phyloP scores from a whole-genome alignment of 2,329 filamentous ascomycete species.

The Cladosporium sp. region DNA sequence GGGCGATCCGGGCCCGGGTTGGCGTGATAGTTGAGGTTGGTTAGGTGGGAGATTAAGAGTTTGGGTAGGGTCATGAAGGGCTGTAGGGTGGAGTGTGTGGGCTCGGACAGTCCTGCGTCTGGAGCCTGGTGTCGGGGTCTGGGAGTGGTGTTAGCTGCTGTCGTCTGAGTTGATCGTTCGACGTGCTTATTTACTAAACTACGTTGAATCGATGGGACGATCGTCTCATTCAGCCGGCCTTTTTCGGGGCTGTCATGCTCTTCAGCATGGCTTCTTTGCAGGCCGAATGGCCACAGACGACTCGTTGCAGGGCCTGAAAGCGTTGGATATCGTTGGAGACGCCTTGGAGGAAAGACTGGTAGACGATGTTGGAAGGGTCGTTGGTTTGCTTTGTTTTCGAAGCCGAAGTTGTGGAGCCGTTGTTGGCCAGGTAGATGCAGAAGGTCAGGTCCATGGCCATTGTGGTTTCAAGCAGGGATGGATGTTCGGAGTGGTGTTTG shows the following conservation, averaged over 20 bases:
- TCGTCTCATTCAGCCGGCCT: not conserved
- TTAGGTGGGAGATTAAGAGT: too few species aligned
- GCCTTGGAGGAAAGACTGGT: conserved; percentile 24
- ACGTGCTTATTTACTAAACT: too few species aligned
- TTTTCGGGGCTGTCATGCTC: not conserved
- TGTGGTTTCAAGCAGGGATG: conserved; percentile 2
- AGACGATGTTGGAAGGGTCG: conserved; percentile 10
- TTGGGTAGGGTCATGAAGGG: too few species aligned
- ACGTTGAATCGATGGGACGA: too few species aligned
- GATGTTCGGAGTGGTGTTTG: conserved; percentile 1
- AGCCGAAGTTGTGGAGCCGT: not conserved
- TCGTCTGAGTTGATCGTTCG: not conserved
- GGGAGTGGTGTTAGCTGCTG: too few species aligned
- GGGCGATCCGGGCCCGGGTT: too few species aligned
- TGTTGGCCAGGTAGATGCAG: conserved; percentile 9
- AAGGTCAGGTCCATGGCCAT: conserved; percentile 13
- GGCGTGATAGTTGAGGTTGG: too few species aligned
- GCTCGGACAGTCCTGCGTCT: too few species aligned
- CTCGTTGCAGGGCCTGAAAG: conserved; percentile 13
- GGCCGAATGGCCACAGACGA: conserved; percentile 4
- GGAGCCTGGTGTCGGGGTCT: too few species aligned
- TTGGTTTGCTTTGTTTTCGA: not conserved
- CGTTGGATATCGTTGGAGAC: conserved; percentile 22
- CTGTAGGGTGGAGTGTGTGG: too few species aligned
- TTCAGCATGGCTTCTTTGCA: conserved; percentile 10